Base-by-base conservation (phyloP, 257 asterid genomes). In the Jacaranda mimosifolia region DNA sequence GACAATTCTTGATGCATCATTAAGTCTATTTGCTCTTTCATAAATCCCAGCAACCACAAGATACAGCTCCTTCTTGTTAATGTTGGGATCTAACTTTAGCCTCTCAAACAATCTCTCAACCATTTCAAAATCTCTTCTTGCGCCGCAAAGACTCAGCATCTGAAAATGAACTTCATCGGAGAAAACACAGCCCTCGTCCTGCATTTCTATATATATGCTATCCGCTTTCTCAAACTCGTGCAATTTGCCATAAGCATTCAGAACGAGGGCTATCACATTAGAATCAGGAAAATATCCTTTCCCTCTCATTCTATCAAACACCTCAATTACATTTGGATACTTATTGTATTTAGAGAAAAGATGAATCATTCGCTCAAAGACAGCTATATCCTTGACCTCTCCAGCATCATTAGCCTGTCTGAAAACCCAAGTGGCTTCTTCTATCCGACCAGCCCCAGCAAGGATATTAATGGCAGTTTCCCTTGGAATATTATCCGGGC, bases 341-440 rank as follows among this genome's bases (percentile, higher is more conserved):
- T 89, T 96, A 60, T 79, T 87, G 82, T 89, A 83, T 66, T 85
- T 93, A 1, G 97, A 88, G 84, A 83, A 93, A 17, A 93, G 90
- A 70, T 79, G 78, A 15, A 96, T 88, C 98, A 96, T 86, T 40
- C 88, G 83, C 63, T 89, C 91, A 14, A 88, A 96, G 32, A 92
- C 91, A 0, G 91, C 70, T 68, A 93, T 89, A 21, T 87, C 90
- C 73, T 91, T 96, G 63, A 96, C 83, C 76, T 96, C 98, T 72
- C 94, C 92, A 26, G 88, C 90, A 79, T 90, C 94, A 62, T 85
- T 79, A 9, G 96, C 97, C 79, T 84, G 96, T 71, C 99, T 86
- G 81, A 93, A 96, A 58, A 91, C 96, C 97, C 97, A 96, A 0
- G 96, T 93, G 17, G 98, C 99, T 78, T 93, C 99, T 70, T 96